Evolutionary conservation across 2,329 filamentous ascomycete genomes (phyloP), one percentile per base, ranked within the genome.

Genomic region (Ceratocystis smalleyi): DNA sequence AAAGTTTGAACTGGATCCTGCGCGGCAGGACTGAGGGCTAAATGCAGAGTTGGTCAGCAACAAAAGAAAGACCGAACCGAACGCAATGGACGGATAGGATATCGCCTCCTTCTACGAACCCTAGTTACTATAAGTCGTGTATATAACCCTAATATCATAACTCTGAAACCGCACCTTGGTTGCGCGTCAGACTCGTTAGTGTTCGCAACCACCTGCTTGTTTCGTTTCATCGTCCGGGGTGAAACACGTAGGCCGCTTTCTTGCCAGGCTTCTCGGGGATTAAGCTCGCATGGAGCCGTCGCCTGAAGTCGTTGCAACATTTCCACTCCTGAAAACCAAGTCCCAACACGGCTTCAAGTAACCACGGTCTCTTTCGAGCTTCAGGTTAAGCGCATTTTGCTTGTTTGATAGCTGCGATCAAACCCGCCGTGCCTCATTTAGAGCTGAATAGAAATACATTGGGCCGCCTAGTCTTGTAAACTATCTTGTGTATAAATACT

Each of bases 1-100:
- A 64, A 72, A 72, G 15, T 45, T 66, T 19, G 49, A 63, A 12
- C 40, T 65, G 32, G 66, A 67, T 30, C 64, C 66, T 4, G 64
- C 64, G 8, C 59, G 66, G 45, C 66, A 67, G 27, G 66, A 66
- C 51, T 67, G 59, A 35, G n/a, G 1, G 27, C n/a, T n/a, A 6
- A 19, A 51, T 22, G 47, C 22, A 8, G 5, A 51, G n/a, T 22
- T 51, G 4, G 45, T 15, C 6, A n/a, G 45, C 22, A 49, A 49
- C 45, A 49, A n/a, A 49, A 22, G 5, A n/a, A n/a, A n/a, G n/a
- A n/a, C n/a, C n/a, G n/a, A n/a, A 12, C 2, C 3, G 3, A 35
- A 35, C 32, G 10, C 10, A 12, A 10, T 35, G 32, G 32, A 35
- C 3, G 27, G 27, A 8, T 35, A 40, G 12, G 10, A 40, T 40